Base-by-base conservation (phyloP, 1,139 yeast species). In the Lodderomyces pseudojiufengensis region DNA sequence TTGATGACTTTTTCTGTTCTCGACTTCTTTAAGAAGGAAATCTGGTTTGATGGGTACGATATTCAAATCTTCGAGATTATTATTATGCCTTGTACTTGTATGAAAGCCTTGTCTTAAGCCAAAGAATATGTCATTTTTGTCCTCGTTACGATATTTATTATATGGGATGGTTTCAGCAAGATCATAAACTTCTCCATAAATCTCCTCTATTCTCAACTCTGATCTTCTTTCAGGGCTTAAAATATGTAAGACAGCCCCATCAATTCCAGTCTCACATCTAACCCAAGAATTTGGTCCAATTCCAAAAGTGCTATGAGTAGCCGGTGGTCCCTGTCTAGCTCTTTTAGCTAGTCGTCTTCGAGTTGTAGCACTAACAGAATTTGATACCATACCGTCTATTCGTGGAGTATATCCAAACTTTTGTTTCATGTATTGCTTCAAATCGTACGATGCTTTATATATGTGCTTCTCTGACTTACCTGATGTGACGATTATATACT, bases 391-490 rank as follows among this genome's bases (percentile, higher is more conserved):
- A 1, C 97, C 97, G 50, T 88, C 95, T 7, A 80, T 65, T 3
- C 59, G 54, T 0, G 95, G 83, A 2, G 71, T 46, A 0, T 56
- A 55, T 13, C 52, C 47, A 36, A 51, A 51, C 9, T 48, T 48
- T 41, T 61, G 69, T 46, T 70, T 70, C 37, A 69, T 54, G 41
- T 59, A 48, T 11, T 54, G 52, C 31, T 65, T 53, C 27, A 88
- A 60, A 46, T 80, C 82, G 13, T 65, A 62, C 1, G 86, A 79
- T 1, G 95, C 90, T 40, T 79, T 81, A 48, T 73, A 80, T 16
- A 87, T 63, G 59, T 90, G 97, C 43, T 76, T 80, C 29, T 78
- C 76, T 20, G 92, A 80, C 52, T 81, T 83, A 2, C 95, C 96
- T 0, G 94, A 74, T n/a, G 80, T 75, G 1, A 90, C 61, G 4